Percentiles rank a stretch among this genome's conserved stretches.
These are phyloP conservation scores for Miscanthus lutarioriparius DNA, from an alignment of 176 grass and related monocot genomes.

Conservation along the genomic window DNA sequence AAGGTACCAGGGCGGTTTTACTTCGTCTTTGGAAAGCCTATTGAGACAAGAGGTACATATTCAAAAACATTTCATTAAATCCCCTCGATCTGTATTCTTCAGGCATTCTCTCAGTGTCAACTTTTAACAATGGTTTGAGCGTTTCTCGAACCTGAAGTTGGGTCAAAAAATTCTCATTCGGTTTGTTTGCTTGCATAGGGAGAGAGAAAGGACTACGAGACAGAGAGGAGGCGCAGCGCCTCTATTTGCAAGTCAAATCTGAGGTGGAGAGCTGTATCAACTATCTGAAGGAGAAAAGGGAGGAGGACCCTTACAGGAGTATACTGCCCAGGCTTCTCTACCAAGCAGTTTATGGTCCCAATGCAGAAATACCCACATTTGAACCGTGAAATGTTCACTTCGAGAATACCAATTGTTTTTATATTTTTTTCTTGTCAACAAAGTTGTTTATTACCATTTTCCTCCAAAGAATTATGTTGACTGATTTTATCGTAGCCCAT, in stretches of 20 bases:
- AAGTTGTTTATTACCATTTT: background rate
- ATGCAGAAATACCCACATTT: slow-evolving; percentile 85
- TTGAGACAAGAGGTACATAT: slow-evolving; percentile 73
- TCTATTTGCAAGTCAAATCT: slow-evolving; percentile 86
- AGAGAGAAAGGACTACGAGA: slow-evolving; percentile 65
- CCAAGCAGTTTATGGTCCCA: slow-evolving; percentile 50
- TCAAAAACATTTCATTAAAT: background rate
- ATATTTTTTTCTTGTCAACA: background rate
- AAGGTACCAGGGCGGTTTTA: slow-evolving; percentile 88
- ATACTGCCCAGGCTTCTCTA: slow-evolving; percentile 81
- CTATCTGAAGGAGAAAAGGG: slow-evolving; percentile 88
- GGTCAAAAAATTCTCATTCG: background rate
- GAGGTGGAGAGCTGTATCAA: slow-evolving; percentile 68
- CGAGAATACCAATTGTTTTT: slow-evolving; percentile 33
- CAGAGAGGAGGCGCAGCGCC: slow-evolving; percentile 51
- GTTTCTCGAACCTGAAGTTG: background rate
- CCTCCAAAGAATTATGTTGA: background rate
- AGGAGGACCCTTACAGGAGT: slow-evolving; percentile 79
- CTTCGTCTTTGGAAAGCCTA: slow-evolving; percentile 82
- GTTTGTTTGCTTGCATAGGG: slow-evolving; percentile 48
- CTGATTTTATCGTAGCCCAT: background rate
- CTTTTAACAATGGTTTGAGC: background rate
- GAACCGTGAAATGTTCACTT: slow-evolving; percentile 52
- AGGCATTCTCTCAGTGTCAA: background rate
- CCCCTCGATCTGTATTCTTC: background rate